Conservation (phyloP, 352 stramenopile species). For the Phytophthora citricola region DNA sequence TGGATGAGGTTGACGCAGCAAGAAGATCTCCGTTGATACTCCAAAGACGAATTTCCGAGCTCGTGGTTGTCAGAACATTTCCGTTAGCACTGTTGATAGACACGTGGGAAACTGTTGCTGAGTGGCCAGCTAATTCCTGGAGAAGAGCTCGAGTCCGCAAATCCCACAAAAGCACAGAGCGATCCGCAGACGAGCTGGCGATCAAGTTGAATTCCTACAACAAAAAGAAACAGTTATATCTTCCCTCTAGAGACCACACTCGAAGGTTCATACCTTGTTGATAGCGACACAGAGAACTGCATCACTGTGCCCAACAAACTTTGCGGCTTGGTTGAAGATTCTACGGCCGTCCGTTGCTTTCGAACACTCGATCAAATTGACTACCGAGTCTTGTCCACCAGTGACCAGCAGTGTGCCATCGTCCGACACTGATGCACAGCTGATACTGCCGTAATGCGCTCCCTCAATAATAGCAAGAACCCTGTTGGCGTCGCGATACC, state of each 20-base stretch:
- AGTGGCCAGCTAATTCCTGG: slow-evolving; percentile 67
- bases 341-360: slow-evolving; percentile 61
- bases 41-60: slow-evolving; percentile 67
- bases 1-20: slow-evolving; percentile 48
- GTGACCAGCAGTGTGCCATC: slow-evolving; percentile 68
- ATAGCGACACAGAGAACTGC: slow-evolving; percentile 69
- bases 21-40: slow-evolving; percentile 84
- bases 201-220: slow-evolving; percentile 72
- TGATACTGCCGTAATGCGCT: slow-evolving; percentile 59
- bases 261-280: slow-evolving; percentile 51
- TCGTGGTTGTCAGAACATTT: slow-evolving; percentile 64
- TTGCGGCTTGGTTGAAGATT: slow-evolving; percentile 71
- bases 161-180: slow-evolving; percentile 74
- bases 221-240: background rate
- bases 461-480: slow-evolving; percentile 72
- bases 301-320: slow-evolving; percentile 74
- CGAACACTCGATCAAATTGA: slow-evolving; percentile 75
- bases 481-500: slow-evolving; percentile 71
- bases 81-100: slow-evolving; percentile 75
- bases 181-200: slow-evolving; percentile 63
- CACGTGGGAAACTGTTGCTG: slow-evolving; percentile 53
- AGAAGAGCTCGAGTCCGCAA: slow-evolving; percentile 63
- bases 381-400: slow-evolving; percentile 69
- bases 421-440: slow-evolving; percentile 65
- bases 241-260: background rate